Conservation (phyloP, 208 protist genomes). For the Leishmania mexicana region DNA sequence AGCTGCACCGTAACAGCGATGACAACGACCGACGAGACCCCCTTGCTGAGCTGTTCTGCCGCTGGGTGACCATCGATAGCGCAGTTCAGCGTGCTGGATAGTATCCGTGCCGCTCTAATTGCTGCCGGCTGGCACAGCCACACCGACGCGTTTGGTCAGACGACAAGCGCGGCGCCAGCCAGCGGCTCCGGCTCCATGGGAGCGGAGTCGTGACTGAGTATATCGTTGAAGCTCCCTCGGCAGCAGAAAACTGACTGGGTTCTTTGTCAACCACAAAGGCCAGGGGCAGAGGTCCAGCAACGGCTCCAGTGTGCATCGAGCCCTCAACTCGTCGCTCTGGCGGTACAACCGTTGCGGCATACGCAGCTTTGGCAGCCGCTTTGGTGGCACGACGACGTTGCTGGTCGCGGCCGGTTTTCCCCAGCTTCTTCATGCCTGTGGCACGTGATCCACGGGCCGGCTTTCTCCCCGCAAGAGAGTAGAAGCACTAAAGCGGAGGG, state of each 20-base stretch:
- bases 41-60: conserved; percentile 10
- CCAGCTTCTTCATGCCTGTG: conserved; percentile 11
- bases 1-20: conserved; percentile 2
- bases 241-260: conserved; percentile 7
- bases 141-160: not conserved
- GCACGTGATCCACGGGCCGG: conserved; percentile 10
- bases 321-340: conserved; percentile 2
- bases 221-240: conserved; percentile 20
- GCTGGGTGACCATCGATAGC: conserved; percentile 10
- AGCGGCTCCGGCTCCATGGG: conserved; percentile 5
- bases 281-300: not conserved
- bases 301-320: conserved; percentile 4
- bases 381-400: conserved; percentile 21
- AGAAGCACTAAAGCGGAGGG: not conserved
- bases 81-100: conserved; percentile 8
- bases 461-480: not conserved
- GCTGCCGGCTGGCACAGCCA: conserved; percentile 10
- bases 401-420: conserved; percentile 13
- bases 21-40: conserved; percentile 11
- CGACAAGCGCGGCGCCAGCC: conserved; percentile 8
- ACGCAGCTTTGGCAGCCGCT: conserved; percentile 14
- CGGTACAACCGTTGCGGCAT: conserved; percentile 6
- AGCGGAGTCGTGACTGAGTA: conserved; percentile 9
- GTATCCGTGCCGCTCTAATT: not conserved
- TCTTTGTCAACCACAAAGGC: not conserved